Evolutionary conservation across 352 stramenopile genomes (phyloP).

Genomic region (Elongisporangium senticosum): DNA sequence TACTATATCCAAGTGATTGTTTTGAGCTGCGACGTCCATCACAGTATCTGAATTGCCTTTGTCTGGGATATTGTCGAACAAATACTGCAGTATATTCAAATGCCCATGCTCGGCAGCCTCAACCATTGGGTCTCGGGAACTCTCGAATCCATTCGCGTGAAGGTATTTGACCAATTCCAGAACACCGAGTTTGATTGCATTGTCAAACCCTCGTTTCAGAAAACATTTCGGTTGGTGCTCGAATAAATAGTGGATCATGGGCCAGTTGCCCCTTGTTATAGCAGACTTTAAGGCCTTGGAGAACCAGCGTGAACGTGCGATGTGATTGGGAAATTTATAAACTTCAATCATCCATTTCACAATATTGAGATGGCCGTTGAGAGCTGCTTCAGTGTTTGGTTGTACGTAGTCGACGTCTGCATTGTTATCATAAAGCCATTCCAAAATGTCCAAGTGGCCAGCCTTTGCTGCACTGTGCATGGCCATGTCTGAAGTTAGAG

Average conservation of each 20-base stretch:
- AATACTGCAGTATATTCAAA: constrained; percentile 27
- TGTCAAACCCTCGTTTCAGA: no score
- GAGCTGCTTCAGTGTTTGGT: constrained; percentile 30
- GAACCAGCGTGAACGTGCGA: no score
- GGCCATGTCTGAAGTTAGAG: constrained; percentile 11
- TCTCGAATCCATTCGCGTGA: constrained; percentile 23
- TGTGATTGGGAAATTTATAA: no score
- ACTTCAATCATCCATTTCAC: constrained; percentile 17
- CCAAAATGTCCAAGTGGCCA: constrained; percentile 22
- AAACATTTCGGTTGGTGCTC: no score
- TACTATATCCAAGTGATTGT: constrained; percentile 38
- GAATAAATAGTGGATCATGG: no score
- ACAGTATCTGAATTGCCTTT: constrained; percentile 23
- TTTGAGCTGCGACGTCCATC: constrained; percentile 42
- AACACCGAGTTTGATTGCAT: no score
- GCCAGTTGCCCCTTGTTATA: no score
- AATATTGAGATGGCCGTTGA: constrained; percentile 28
- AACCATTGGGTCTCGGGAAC: constrained; percentile 30
- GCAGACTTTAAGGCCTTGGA: no score
- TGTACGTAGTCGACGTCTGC: constrained; percentile 16
- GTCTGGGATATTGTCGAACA: constrained; percentile 25
- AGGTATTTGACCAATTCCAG: constrained; percentile 5
- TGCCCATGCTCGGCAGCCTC: constrained; percentile 25
- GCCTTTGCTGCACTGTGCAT: constrained; percentile 29
- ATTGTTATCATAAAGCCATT: constrained; percentile 24